These are phyloP conservation scores for Malus fusca DNA, from an alignment of 306 rosid genomes.

Conservation along the genomic window DNA sequence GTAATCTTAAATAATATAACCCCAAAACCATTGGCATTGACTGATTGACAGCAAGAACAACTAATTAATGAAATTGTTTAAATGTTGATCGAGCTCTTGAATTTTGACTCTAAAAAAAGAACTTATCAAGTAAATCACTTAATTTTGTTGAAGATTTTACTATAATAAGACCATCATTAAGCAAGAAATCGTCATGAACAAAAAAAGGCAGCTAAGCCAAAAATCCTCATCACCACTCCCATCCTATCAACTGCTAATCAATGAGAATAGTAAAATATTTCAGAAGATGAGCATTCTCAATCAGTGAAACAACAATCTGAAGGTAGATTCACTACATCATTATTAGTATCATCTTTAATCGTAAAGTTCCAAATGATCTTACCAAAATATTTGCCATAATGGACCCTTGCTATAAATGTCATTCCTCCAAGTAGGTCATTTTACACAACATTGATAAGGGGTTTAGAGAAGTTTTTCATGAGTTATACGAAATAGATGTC, in stretches of 20 bases:
- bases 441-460: constrained; percentile 33
- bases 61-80: too few relatives aligned
- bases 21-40: too few relatives aligned
- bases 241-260: background rate
- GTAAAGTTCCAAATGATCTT: too few relatives aligned
- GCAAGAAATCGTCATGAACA: background rate
- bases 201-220: background rate
- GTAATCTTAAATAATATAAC: too few relatives aligned
- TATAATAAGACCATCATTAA: background rate
- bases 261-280: too few relatives aligned
- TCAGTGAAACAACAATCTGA: too few relatives aligned
- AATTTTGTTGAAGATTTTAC: background rate
- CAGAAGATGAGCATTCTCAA: too few relatives aligned
- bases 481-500: constrained; percentile 58
- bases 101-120: background rate
- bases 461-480: constrained; percentile 44
- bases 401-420: constrained; percentile 66
- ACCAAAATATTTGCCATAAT: background rate
- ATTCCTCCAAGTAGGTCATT: constrained; percentile 46
- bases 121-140: background rate
- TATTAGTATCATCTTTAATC: too few relatives aligned
- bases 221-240: background rate
- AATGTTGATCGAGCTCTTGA: background rate
- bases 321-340: too few relatives aligned
- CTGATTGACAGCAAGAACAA: too few relatives aligned